Percentiles rank a stretch among this genome's conserved stretches.
Evolutionary conservation across 83 land plant genomes (phyloP).

Genomic region (Thuja plicata): DNA sequence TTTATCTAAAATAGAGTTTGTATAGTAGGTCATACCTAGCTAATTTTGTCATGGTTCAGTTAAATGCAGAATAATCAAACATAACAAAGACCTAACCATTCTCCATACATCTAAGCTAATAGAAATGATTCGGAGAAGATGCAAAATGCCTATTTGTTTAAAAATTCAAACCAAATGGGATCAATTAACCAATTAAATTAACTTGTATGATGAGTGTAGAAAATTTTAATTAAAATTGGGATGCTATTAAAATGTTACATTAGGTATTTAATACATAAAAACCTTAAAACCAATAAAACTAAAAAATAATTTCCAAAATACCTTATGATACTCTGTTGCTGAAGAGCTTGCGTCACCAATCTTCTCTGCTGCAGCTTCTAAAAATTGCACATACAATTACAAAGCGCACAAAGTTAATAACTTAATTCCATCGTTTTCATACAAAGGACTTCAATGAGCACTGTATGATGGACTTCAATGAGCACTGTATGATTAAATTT

Average conservation of each 20-base stretch:
- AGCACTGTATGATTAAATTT: neutral
- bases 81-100: neutral
- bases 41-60: neutral
- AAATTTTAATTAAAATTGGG: neutral
- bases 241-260: neutral
- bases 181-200: neutral
- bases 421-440: neutral
- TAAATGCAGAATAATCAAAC: neutral
- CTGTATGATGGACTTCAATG: neutral
- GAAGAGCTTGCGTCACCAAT: neutral
- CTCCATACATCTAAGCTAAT: neutral
- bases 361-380: neutral
- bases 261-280: neutral
- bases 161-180: neutral
- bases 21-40: neutral
- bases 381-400: neutral
- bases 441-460: neutral
- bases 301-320: neutral
- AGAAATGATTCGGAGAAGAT: neutral
- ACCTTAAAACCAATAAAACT: neutral
- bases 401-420: neutral
- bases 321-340: slow-evolving; percentile 5
- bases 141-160: neutral
- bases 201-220: neutral
- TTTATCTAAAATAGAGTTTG: neutral